Base-by-base conservation (phyloP, 768 basidiomycete genomes). In the Suillus tomentosus region DNA sequence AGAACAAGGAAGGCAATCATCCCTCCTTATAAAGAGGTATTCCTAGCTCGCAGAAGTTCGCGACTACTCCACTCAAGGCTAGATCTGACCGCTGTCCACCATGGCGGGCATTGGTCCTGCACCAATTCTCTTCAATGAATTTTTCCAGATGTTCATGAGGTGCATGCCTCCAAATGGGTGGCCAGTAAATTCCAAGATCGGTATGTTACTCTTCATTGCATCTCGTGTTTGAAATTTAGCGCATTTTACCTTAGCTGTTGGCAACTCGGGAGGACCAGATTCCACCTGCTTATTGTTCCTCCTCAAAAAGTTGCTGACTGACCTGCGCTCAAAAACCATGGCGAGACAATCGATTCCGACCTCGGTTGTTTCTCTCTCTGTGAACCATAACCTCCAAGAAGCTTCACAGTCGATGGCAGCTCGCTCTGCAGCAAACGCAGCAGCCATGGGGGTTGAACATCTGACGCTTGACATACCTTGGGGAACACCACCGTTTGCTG, bases 221-320 rank as follows among this genome's bases (percentile, higher is more conserved):
- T 56, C 56, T 48, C 10, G 45, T 19, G 42, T 45, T 9, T 51
- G 7, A 2, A 42, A 31, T 31, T 13, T 19, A 34, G 5, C 2
- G 0, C 43, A 43, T 3, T 37, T 22, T 58, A 45, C 59, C 61
- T 15, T 62, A 92, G 93, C 84, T 42, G 83, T 94, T 51, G 92
- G 89, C 24, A 88, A 87, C 73, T 94, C 93, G 13, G 93, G 90
- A 8, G 93, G 93, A 2, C 85, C 92, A 11, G 93, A 95, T 73
- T 95, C 93, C 3, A 86, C 88, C 0, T 91, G 90, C 72, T 79
- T 95, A 6, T 79, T 94, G 17, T 92, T 86, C 69, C 83, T 94
- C 15, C 76, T 94, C 43, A 71, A 85, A 45, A 78, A 79, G 31
- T 73, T 83, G 34, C 67, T 87, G 45, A 65, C 59, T 37, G 56